Evolutionary conservation across 768 basidiomycete genomes (phyloP), one percentile per base, ranked within the genome.

Genomic region (Tylopilus rubrobrunneus): DNA sequence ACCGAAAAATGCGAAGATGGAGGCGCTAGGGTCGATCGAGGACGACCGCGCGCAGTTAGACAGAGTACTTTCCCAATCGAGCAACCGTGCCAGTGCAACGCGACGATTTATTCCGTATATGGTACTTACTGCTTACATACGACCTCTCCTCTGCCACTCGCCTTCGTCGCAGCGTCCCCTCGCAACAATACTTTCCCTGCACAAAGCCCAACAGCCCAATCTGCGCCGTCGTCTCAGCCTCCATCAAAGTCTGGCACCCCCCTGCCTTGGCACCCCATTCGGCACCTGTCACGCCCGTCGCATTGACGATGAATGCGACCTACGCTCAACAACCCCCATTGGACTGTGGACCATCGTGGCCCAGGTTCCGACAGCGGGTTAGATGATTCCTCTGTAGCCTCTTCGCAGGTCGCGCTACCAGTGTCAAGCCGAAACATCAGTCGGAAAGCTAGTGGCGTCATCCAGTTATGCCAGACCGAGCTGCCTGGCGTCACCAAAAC

Each of bases 401-500:
- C 68, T 4, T 70, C 66, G 9, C 64, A 68, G 2, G 58, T 53
- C 4, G 31, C 41, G 4, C 48, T 56, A 7, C 59, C 56, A 8
- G 33, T 49, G 15, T 46, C 41, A 28, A 70, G 70, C 51, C 55
- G 57, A 45, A 62, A 63, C 28, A 28, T 52, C 5, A 70, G 68
- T 34, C 52, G 64, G 45, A 71, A 59, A 43, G 25, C 70, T 1
- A 70, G 68, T 19, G 65, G 62, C 0, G 9, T 55, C 25, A 43
- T 66, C 23, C 62, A 59, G 33, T 17, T 61, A 1, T 66, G 68
- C 17, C 68, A 70, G 51, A 66, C 60, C 11, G 68, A 69, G 27
- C 28, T 71, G 5, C 62, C 64, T 14, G 68, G 61, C n/a, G 60
- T 62, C n/a, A 70, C 66, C 25, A 70, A 65, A 50, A 72, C 70